Conservation (phyloP, 2,329 filamentous ascomycete genomes). For the Bipolaris oryzae region DNA sequence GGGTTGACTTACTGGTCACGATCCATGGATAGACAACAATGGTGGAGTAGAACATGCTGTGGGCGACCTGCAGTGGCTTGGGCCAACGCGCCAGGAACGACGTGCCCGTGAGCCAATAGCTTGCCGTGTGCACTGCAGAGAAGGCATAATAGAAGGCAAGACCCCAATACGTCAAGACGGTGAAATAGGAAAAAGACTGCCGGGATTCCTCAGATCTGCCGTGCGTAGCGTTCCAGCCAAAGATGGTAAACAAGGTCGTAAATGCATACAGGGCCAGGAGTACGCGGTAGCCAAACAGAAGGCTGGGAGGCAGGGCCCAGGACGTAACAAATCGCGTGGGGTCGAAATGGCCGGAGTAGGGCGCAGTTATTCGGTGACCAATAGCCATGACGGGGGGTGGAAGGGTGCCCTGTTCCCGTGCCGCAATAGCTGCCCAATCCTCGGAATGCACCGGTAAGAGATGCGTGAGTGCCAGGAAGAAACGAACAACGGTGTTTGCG, state of each 20-base stretch:
- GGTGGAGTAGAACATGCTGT: conserved; percentile 52
- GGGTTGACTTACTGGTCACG: conserved; percentile 50
- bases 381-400: conserved; percentile 31
- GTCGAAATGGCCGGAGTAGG: conserved; percentile 48
- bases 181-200: conserved; percentile 79
- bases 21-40: conserved; percentile 52
- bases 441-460: conserved; percentile 6
- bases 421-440: background rate
- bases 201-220: conserved; percentile 52
- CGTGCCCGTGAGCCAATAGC: conserved; percentile 59
- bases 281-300: conserved; percentile 65
- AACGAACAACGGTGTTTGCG: background rate
- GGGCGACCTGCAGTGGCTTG: conserved; percentile 44
- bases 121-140: conserved; percentile 70
- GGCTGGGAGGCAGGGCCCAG: conserved; percentile 73
- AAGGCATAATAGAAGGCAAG: conserved; percentile 78
- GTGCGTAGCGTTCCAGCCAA: conserved; percentile 68
- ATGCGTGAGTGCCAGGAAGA: background rate
- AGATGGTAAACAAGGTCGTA: conserved; percentile 69
- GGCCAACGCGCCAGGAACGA: conserved; percentile 49
- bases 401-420: conserved; percentile 9
- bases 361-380: conserved; percentile 27
- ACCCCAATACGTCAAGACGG: conserved; percentile 81
- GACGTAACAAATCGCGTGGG: conserved; percentile 74
- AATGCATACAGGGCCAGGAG: conserved; percentile 68